phyloP scores from a whole-genome alignment of 768 basidiomycete species.

The Hygrophorus pudorinus region DNA sequence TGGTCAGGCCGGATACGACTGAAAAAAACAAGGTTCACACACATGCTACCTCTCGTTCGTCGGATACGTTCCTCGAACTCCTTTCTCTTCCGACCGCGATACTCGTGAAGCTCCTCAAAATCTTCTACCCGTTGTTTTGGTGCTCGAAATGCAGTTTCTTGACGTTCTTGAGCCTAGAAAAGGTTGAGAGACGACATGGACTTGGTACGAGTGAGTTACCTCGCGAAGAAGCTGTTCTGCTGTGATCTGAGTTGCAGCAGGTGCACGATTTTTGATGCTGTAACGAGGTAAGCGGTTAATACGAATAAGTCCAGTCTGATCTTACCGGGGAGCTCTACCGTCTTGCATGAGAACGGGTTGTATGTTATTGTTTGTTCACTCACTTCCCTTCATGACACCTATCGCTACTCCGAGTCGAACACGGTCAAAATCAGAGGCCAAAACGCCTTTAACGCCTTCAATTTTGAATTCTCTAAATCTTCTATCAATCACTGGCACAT shows the following conservation, averaged over 20 bases:
- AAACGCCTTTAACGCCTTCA: conserved; percentile 38
- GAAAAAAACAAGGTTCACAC: conserved; percentile 16
- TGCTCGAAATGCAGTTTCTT: conserved; percentile 85
- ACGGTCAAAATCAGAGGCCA: conserved; percentile 20
- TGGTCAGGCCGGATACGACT: conserved; percentile 1
- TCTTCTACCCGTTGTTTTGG: conserved; percentile 96
- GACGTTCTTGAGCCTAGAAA: conserved; percentile 86
- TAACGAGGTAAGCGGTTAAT: conserved; percentile 5
- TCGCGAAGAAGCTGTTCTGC: conserved; percentile 97
- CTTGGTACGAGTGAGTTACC: conserved; percentile 28
- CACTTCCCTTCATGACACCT: too few relatives aligned
- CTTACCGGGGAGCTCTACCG: conserved; percentile 68
- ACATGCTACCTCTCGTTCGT: conserved; percentile 76
- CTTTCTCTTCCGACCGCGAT: conserved; percentile 82
- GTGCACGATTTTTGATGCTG: conserved; percentile 89
- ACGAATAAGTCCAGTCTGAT: not conserved
- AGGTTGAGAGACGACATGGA: not conserved
- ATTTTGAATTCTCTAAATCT: conserved; percentile 25
- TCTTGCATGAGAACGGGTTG: too few relatives aligned
- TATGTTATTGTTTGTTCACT: too few relatives aligned
- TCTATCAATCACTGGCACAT: conserved; percentile 53
- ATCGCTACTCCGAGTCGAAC: conserved; percentile 14
- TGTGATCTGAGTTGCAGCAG: conserved; percentile 89
- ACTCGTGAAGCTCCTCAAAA: conserved; percentile 87
- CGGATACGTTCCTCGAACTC: conserved; percentile 89